These are phyloP conservation scores for Chlamydomonas sp. DNA, from an alignment of 139 green algal genomes.

Conservation along the genomic window DNA sequence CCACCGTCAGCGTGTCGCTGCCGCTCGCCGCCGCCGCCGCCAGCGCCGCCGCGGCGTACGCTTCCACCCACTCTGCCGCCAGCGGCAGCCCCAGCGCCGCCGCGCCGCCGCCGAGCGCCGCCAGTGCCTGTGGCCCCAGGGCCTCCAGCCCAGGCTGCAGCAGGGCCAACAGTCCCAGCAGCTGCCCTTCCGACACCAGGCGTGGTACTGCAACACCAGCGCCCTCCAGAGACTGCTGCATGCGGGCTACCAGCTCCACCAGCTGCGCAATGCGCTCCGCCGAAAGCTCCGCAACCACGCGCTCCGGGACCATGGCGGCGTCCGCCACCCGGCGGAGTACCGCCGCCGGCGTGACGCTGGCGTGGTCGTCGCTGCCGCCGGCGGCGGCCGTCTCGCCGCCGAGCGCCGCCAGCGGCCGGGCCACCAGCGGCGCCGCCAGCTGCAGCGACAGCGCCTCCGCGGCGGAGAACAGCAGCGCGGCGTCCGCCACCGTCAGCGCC, in stretches of 20 bases:
- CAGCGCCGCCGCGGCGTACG: background rate
- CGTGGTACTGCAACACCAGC: background rate
- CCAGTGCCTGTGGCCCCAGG: background rate
- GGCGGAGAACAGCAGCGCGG: constrained; percentile 11
- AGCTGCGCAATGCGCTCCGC: background rate
- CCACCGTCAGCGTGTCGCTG: background rate
- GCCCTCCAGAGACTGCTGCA: constrained; percentile 1
- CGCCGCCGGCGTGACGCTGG: background rate
- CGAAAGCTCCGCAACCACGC: background rate
- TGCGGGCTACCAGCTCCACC: constrained; percentile 13
- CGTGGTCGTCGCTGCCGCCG: background rate
- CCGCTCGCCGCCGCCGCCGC: background rate
- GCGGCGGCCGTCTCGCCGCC: background rate
- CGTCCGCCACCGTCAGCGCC: constrained; percentile 3
- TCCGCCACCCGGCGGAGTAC: constrained; percentile 7
- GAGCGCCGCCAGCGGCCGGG: background rate
- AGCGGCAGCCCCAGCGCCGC: constrained; percentile 1
- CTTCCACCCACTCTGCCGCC: background rate
- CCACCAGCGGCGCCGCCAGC: constrained; percentile 9
- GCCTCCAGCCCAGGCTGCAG: constrained; percentile 10
- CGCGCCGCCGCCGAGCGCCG: constrained; percentile 8
- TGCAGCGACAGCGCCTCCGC: background rate
- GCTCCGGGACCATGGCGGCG: constrained; percentile 2
- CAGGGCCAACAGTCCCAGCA: background rate
- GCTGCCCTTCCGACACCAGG: background rate